Conservation (phyloP, 148 eudicot genomes). For the Gaultheria prostrata region DNA sequence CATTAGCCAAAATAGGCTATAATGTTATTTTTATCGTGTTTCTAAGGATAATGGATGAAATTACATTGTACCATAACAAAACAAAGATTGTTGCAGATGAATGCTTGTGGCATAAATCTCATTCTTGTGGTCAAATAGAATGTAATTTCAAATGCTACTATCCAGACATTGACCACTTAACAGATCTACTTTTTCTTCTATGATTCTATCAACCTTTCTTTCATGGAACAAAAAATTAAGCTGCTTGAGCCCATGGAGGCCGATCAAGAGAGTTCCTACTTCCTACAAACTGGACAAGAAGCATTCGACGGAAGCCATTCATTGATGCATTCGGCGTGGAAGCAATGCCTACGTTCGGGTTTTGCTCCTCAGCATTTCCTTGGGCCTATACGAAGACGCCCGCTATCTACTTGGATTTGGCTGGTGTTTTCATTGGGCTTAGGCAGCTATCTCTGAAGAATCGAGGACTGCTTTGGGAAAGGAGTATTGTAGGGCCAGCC, state of each 20-base stretch:
- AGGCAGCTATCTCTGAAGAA: no score
- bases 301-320: constrained; percentile 54
- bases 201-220: neutral
- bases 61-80: no score
- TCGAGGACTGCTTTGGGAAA: no score
- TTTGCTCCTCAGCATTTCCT: constrained; percentile 46
- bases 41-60: no score
- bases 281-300: constrained; percentile 64
- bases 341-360: constrained; percentile 50
- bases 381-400: constrained; percentile 43
- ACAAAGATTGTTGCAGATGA: no score
- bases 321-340: constrained; percentile 57
- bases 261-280: constrained; percentile 36
- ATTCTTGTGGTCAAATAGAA: neutral
- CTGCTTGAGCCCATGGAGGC: neutral
- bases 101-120: no score
- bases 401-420: constrained; percentile 25
- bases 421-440: constrained; percentile 37
- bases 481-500: no score
- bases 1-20: no score
- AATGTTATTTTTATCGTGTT: no score
- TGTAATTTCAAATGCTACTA: neutral
- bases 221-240: no score
- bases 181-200: neutral
- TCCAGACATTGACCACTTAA: neutral